Evolutionary conservation across 805 yeast genomes (phyloP), one percentile per base, ranked within the genome.

Genomic region (Barnettozyma vustinii): DNA sequence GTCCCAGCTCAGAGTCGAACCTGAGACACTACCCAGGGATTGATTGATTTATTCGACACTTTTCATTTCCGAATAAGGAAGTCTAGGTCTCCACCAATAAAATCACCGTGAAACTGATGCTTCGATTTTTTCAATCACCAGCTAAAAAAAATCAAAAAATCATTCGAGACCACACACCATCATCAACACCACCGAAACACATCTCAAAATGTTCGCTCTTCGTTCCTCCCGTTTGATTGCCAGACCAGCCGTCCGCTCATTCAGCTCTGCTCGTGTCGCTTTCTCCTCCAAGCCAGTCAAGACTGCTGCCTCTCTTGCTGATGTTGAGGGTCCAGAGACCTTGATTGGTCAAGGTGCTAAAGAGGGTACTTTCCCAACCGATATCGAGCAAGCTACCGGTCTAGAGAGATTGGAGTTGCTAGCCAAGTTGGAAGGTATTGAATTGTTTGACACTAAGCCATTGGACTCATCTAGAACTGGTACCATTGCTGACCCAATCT

Each of bases 361-460:
- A 58, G 77, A 79, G 59, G 96, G 92, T 58, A 76, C 84, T 45
- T 84, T 94, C 65, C 97, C 98, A 69, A 82, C 96, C 52, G 96
- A 91, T 70, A 67, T 87, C 58, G 97, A 94, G 64, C 98, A 92
- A 76, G 90, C 97, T 63, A 94, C 99, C 45, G 99, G 99, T 86
- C 76, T 92, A 66, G 98, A 87, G 73, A 90, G 99, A 82, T 78
- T 91, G 59, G 99, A 94, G 79, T 70, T 87, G 60, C 80, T 94
- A 64, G 97, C 95, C 75, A 87, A 89, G 72, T 74, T 87, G 67
- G 96, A 91, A 72, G 99, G 99, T 80, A 79, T 92, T 58, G 97
- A 94, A 63, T 79, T 94, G 55, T 87, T 87, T 66, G 98, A 94
- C 77, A 76, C 81, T 65, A 85, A 84, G 69, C 94, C 96, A 59